Evolutionary conservation across 2,329 filamentous ascomycete species (phyloP), one percentile per base, ranked within the genome.

Genomic region (Penicillium sp.): DNA sequence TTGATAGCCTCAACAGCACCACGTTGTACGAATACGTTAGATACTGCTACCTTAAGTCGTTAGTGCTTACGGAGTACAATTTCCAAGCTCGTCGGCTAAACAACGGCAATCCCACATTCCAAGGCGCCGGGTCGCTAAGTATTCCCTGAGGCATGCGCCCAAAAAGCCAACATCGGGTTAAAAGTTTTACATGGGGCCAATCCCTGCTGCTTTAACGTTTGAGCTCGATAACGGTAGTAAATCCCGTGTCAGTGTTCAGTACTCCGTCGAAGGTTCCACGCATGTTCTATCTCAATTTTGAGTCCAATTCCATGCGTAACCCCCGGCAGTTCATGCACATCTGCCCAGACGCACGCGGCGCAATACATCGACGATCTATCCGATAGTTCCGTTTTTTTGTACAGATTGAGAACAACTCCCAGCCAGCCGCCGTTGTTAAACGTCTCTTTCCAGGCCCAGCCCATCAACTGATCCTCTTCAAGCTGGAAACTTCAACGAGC

Each of bases 211-310:
- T 10, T 46, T 5, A 31, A 14, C 22, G 14, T 46, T 5, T n/a
- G 6, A 46, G 9, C n/a, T 3, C 31, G 22, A 27, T 16, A 49
- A 9, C 2, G 43, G 43, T 53, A 39, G 40, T 51, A 52, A 6
- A 43, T 56, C 52, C 39, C 35, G 31, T 31, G 7, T 9, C 31
- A 31, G 31, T 31, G 40, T 4, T 22, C 22, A 22, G 22, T 22
- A 22, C n/a, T n/a, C n/a, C n/a, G n/a, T n/a, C n/a, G 47, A 56
- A 56, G 9, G 35, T 56, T 56, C 47, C 35, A 57, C 19, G 33
- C 55, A 14, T 16, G 33, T 53, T 53, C 27, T 19, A 35, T 49
- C 31, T 16, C n/a, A 35, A 47, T 40, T 16, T 39, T 19, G 36
- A 39, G 36, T 40, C n/a, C 11, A 18, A 19, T 50, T 50, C 7